Evolutionary conservation across 352 stramenopile genomes (phyloP).

Genomic region (Globisporangium paroecandrum): DNA sequence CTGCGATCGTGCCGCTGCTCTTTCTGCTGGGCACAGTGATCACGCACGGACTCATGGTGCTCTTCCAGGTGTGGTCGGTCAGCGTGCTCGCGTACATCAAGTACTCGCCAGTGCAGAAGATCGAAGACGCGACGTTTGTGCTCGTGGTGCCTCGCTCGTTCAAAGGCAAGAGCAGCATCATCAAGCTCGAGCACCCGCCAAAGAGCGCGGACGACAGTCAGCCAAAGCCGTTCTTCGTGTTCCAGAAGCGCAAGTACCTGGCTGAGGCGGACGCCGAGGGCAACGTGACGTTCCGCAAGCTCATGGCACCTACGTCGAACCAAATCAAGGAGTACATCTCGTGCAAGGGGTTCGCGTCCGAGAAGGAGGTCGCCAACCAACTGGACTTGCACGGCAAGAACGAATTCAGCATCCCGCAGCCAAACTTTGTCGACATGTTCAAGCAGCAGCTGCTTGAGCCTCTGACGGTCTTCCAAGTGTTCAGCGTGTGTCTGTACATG

Average conservation of each 20-base stretch:
- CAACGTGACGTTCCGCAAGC: conserved; percentile 70
- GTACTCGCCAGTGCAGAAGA: conserved; percentile 65
- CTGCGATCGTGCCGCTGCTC: conserved; percentile 87
- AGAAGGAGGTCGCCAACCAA: conserved; percentile 37
- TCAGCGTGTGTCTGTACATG: conserved; percentile 98
- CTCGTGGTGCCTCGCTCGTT: conserved; percentile 83
- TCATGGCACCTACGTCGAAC: conserved; percentile 65
- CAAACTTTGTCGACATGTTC: conserved; percentile 95
- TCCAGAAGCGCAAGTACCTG: conserved; percentile 90
- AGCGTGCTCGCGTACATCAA: conserved; percentile 80
- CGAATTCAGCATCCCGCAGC: conserved; percentile 93
- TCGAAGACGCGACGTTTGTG: conserved; percentile 70
- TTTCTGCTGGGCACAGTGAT: conserved; percentile 76
- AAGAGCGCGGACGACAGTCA: conserved; percentile 30
- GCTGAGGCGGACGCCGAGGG: conserved; percentile 54
- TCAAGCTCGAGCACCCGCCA: conserved; percentile 49
- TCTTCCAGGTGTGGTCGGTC: conserved; percentile 88
- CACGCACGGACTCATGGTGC: conserved; percentile 82
- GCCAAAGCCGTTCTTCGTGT: conserved; percentile 71
- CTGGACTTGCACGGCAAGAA: conserved; percentile 88
- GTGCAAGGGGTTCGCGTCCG: conserved; percentile 40
- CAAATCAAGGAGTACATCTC: conserved; percentile 63
- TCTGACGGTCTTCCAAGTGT: conserved; percentile 99
- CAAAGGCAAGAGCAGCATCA: conserved; percentile 86
- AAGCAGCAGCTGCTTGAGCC: conserved; percentile 97